These are phyloP conservation scores for Aspergillus novoparasiticus DNA, from an alignment of 2,329 filamentous ascomycete species.

Conservation along the genomic window DNA sequence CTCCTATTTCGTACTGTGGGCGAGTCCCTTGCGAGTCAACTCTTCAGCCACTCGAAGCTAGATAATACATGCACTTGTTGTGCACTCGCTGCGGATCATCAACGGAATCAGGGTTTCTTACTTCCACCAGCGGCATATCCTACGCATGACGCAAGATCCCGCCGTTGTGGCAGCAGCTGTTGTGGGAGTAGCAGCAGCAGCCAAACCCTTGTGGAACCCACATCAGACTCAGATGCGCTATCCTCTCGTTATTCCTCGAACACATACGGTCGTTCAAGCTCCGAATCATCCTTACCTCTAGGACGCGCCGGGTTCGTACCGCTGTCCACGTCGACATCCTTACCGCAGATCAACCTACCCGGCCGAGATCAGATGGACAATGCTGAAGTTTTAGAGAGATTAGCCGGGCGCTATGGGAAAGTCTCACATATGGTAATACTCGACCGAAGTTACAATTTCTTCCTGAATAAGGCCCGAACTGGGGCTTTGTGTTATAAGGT, in stretches of 20 bases:
- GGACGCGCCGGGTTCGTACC: not conserved
- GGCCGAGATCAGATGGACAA: not conserved
- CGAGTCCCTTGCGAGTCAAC: not conserved
- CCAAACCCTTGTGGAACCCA: constrained; percentile 4
- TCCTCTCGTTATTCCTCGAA: not conserved
- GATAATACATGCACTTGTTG: not conserved
- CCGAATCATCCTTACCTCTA: not conserved
- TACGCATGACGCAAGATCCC: not conserved
- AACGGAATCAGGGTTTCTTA: not conserved
- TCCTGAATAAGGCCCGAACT: constrained; percentile 38
- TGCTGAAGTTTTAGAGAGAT: constrained; percentile 2
- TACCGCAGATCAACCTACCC: not conserved
- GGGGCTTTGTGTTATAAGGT: constrained; percentile 45
- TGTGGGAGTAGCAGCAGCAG: constrained; percentile 9
- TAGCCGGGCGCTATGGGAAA: constrained; percentile 38
- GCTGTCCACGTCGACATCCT: not conserved
- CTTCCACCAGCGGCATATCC: not conserved
- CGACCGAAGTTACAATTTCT: constrained; percentile 45
- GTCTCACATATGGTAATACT: constrained; percentile 49
- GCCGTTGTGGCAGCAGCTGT: not conserved
- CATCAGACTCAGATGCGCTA: not conserved
- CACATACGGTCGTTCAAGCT: not conserved
- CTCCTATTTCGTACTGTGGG: constrained; percentile 4
- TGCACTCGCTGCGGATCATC: not conserved
- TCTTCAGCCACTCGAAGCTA: not conserved